Evolutionary conservation across 2,329 filamentous ascomycete genomes (phyloP).

Genomic region (Didymella lethalis): DNA sequence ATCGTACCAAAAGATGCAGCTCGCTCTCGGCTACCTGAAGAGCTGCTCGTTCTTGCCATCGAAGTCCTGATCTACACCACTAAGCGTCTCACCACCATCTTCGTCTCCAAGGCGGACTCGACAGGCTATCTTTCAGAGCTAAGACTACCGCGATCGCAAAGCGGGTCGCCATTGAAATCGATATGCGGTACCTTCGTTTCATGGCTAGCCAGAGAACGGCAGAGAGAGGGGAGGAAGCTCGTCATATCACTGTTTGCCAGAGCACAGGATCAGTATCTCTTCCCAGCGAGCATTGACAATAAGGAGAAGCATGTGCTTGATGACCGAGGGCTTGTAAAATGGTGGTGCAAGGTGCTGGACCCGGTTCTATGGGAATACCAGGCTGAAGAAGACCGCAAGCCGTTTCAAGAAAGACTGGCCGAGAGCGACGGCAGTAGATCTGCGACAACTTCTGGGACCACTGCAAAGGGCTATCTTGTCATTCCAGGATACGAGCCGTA

Average conservation of each 20-base stretch:
- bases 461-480: conserved; percentile 79
- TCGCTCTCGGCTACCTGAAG: conserved; percentile 39
- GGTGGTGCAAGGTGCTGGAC: conserved; percentile 93
- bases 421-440: conserved; percentile 39
- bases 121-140: conserved; percentile 82
- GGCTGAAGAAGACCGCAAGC: conserved; percentile 52
- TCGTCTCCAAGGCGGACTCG: conserved; percentile 96
- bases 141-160: conserved; percentile 56
- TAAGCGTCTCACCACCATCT: conserved; percentile 80
- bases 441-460: conserved; percentile 36
- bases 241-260: conserved; percentile 91
- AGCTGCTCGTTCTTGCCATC: conserved; percentile 80
- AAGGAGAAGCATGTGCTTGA: conserved; percentile 87
- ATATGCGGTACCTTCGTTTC: conserved; percentile 78
- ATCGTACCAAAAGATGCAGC: conserved; percentile 50
- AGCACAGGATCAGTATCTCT: conserved; percentile 92
- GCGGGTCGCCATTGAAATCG: conserved; percentile 75
- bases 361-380: conserved; percentile 68
- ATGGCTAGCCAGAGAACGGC: conserved; percentile 73
- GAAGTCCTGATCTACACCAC: conserved; percentile 89
- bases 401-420: conserved; percentile 40
- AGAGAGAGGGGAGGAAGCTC: conserved; percentile 70
- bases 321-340: conserved; percentile 87
- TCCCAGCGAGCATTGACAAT: conserved; percentile 89
- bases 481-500: conserved; percentile 86